Percentiles rank a stretch among this genome's conserved stretches.
These are phyloP conservation scores for Aureobasidium zeae DNA, from an alignment of 2,329 filamentous ascomycete genomes.

Conservation along the genomic window DNA sequence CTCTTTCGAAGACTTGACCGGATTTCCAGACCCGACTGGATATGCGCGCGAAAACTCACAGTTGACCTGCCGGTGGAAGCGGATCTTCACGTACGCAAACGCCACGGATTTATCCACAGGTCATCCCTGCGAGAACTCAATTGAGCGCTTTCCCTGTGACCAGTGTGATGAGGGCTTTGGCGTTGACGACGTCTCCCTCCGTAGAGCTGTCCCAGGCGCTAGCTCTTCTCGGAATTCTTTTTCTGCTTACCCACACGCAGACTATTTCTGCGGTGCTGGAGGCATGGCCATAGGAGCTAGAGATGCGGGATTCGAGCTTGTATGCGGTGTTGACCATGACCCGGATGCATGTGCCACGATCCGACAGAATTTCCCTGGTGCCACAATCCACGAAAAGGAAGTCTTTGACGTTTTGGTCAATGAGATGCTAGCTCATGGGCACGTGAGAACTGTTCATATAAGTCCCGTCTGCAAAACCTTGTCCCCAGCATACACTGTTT, in stretches of 20 bases:
- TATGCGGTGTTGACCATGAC: conserved; percentile 57
- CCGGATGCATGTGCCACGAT: conserved; percentile 50
- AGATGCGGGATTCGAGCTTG: conserved; percentile 49
- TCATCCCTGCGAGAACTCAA: not conserved
- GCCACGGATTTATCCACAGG: conserved; percentile 1
- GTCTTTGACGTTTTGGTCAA: conserved; percentile 3
- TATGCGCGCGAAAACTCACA: conserved; percentile 26
- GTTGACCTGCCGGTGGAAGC: conserved; percentile 48
- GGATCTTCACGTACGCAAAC: conserved; percentile 26
- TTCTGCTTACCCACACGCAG: conserved; percentile 54
- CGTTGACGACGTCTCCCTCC: not conserved
- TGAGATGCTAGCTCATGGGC: not conserved
- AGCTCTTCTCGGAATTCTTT: not conserved
- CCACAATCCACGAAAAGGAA: conserved; percentile 17
- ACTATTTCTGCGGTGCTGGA: conserved; percentile 65
- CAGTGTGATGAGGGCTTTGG: conserved; percentile 6
- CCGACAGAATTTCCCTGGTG: conserved; percentile 45
- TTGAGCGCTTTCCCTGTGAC: conserved; percentile 1
- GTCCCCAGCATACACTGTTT: conserved; percentile 58
- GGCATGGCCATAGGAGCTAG: conserved; percentile 58
- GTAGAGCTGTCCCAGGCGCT: not conserved
- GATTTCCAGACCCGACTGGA: not conserved
- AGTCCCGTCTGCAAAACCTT: conserved; percentile 72
- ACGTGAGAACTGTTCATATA: conserved; percentile 44
- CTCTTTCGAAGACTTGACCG: not conserved